Evolutionary conservation across 176 grass and related monocot species (phyloP).

Genomic region (Triticum turgidum): DNA sequence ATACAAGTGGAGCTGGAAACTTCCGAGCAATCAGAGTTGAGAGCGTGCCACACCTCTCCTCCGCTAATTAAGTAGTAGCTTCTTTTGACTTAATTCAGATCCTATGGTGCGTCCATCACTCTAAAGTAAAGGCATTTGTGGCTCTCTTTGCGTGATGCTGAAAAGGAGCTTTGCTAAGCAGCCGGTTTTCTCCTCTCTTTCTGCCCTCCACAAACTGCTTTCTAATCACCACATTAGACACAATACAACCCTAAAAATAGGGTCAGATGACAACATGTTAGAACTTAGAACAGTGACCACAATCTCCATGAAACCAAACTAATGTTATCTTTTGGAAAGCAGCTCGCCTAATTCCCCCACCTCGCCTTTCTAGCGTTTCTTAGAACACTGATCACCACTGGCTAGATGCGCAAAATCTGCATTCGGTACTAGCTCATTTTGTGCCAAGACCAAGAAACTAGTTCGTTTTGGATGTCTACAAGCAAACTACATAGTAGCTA

Average conservation of each 20-base stretch:
- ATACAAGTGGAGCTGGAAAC: background rate
- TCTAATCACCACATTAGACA: background rate
- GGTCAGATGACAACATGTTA: background rate
- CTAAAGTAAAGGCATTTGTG: slow-evolving; percentile 24
- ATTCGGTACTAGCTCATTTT: background rate
- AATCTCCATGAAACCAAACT: slow-evolving; percentile 5
- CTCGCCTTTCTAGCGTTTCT: no score
- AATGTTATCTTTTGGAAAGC: background rate
- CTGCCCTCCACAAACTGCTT: background rate
- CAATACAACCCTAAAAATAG: background rate
- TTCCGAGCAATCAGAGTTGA: slow-evolving; percentile 22
- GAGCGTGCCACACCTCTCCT: background rate
- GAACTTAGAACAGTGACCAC: background rate
- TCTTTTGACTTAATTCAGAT: slow-evolving; percentile 33
- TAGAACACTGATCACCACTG: no score
- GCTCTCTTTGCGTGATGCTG: background rate
- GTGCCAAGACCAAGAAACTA: background rate
- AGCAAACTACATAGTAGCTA: background rate
- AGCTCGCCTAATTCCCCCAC: no score
- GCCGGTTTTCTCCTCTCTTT: background rate
- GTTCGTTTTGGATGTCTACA: background rate
- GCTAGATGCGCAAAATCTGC: background rate
- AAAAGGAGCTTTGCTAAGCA: slow-evolving; percentile 46
- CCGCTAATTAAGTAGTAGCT: background rate
- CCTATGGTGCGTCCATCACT: slow-evolving; percentile 21